These are phyloP conservation scores for Citrus glauca DNA, from an alignment of 345 rosid species.

Conservation along the genomic window DNA sequence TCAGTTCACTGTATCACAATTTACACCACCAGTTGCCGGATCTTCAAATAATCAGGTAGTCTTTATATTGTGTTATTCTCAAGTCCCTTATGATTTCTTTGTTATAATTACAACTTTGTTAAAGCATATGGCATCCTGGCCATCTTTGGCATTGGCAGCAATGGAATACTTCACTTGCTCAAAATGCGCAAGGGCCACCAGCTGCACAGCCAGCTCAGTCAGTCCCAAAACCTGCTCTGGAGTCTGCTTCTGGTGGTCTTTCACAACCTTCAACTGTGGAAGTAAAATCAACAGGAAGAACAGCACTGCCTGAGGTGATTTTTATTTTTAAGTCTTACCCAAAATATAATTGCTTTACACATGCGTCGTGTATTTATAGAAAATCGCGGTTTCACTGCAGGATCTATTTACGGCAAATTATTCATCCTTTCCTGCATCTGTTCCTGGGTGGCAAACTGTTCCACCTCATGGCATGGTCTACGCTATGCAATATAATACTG, in stretches of 20 bases:
- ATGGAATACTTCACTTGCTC: conserved; percentile 41
- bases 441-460: conserved; percentile 75
- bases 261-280: conserved; percentile 40
- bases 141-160: conserved; percentile 47
- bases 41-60: conserved; percentile 61
- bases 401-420: conserved; percentile 65
- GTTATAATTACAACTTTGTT: conserved; percentile 10
- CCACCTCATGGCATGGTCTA: conserved; percentile 60
- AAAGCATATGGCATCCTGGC: conserved; percentile 3
- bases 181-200: conserved; percentile 44
- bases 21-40: conserved; percentile 39
- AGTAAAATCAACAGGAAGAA: conserved; percentile 52
- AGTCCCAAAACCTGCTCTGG: conserved; percentile 28
- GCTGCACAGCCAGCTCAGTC: conserved; percentile 40
- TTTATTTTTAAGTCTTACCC: not conserved
- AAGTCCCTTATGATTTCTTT: conserved; percentile 1
- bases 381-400: conserved; percentile 39
- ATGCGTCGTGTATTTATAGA: not conserved
- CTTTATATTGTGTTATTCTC: conserved; percentile 5
- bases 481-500: conserved; percentile 56
- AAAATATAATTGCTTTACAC: not conserved
- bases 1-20: conserved; percentile 43
- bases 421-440: conserved; percentile 49
- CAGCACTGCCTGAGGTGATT: conserved; percentile 75
- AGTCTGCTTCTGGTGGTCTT: conserved; percentile 24